Evolutionary conservation across 2,329 filamentous ascomycete species (phyloP), one percentile per base, ranked within the genome.

Genomic region (Acephala macrosclerotiorum): DNA sequence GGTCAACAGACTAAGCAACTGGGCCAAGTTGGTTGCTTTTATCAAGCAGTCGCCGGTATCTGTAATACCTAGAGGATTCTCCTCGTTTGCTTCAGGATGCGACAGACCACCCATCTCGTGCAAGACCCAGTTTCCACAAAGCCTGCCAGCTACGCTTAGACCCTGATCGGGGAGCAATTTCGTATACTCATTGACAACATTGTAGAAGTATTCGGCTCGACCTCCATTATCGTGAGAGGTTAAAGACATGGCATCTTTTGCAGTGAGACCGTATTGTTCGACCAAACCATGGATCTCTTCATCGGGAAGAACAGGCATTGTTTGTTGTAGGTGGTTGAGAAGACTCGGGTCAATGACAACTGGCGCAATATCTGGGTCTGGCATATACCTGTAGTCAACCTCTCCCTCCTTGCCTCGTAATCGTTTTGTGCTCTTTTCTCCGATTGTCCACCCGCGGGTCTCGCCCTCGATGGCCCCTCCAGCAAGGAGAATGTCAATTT

Each of bases 351-450:
- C 89, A 66, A 99, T 91, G 2, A 94, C 76, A 1, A 99, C 83
- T 1, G 96, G 93, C 0, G 87, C 85, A 16, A 99, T 84, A 76
- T 99, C 96, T 5, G 96, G 93, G 77, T 99, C 96, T 0, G 96
- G 95, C 95, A 99, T 98, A 76, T 99, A 99, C 49, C 96, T 86
- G 78, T 99, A 99, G 78, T 99, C 96, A 6, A 98, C 94, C 75
- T 97, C 95, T 57, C 96, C 96, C 78, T 98, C 96, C 78, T 99
- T 99, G 29, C 93, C 93, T 73, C 96, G 87, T 51, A 99, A 81
- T 47, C 91, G 86, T 65, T 88, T 89, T 3, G 96, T 98, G 76
- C 94, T 90, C 3, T 88, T 93, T 68, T 89, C 90, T 2, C 94
- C 94, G 26, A 97, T 85, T 0, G 93, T 91, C 94, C 94, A 99